Evolutionary conservation across 2,329 filamentous ascomycete species (phyloP).

Genomic region (Xylaria sp.): DNA sequence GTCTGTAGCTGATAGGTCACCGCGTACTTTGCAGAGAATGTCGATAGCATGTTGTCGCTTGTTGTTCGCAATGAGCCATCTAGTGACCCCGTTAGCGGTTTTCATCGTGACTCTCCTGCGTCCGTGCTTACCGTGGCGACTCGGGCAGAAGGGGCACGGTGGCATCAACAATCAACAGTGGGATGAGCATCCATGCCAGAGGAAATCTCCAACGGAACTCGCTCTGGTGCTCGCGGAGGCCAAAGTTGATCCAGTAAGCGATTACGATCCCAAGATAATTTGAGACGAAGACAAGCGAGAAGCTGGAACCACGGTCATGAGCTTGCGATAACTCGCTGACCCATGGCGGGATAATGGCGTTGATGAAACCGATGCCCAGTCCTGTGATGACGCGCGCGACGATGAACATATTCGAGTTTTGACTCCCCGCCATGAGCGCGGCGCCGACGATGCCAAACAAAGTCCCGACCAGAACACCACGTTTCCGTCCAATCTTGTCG

Average conservation of each 20-base stretch:
- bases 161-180: conserved; percentile 47
- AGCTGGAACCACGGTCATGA: conserved; percentile 51
- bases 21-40: conserved; percentile 38
- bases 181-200: conserved; percentile 49
- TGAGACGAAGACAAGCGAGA: conserved; percentile 57
- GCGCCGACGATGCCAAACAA: conserved; percentile 56
- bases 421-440: conserved; percentile 52
- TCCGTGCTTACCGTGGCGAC: conserved; percentile 40
- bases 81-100: conserved; percentile 12
- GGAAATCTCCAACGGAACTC: conserved; percentile 47
- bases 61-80: conserved; percentile 47
- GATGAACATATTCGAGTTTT: conserved; percentile 54
- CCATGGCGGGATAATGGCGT: conserved; percentile 55
- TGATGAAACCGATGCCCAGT: conserved; percentile 57
- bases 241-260: conserved; percentile 49
- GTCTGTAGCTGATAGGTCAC: conserved; percentile 42
- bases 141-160: conserved; percentile 52
- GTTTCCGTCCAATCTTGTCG: conserved; percentile 57
- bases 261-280: conserved; percentile 57
- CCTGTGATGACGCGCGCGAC: conserved; percentile 57
- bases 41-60: conserved; percentile 42
- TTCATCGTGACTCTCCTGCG: background rate
- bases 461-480: conserved; percentile 52
- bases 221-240: conserved; percentile 37
- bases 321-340: conserved; percentile 55